Evolutionary conservation across 495 filamentous ascomycete species (phyloP), one percentile per base, ranked within the genome.

Genomic region (Lophium mytilinum): DNA sequence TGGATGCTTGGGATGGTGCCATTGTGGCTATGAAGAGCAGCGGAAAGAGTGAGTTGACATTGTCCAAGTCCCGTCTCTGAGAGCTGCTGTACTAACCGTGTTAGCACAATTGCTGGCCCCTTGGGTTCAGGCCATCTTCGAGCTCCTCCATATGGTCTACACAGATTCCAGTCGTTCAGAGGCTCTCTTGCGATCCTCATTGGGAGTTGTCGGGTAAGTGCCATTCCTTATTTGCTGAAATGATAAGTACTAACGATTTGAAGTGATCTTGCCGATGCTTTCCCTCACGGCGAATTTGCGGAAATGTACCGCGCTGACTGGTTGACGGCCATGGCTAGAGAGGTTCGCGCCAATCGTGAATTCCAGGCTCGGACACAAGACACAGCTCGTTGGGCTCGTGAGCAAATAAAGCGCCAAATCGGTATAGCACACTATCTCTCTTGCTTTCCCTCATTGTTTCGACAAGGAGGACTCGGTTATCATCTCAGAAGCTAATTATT

Each of bases 1-100:
- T 96, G 88, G 93, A 98, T 80, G 93, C 93, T 14, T 98, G 95
- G 89, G 90, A 88, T 68, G 93, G 93, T 65, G 90, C 92, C 46
- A 87, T 98, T 58, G 81, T 90, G 68, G 89, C 93, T 35, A 87
- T 96, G 83, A 95, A 92, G 80, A 73, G 78, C 47, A 84, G 76
- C 47, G 79, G 79, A 72, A 90, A 90, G 71, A 80, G 86, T 90
- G 72, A 69, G 83, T 72, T 11, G 69, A 66, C 70, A 58, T 42
- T 24, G 36, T 9, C 30, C 4, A 10, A 48, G 14, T n/a, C 30
- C 15, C 45, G 24, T 30, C n/a, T 24, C 14, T 1, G 14, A 2
- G 14, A 21, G 11, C 53, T 9, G 55, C 68, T 63, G 63, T 66
- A 71, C 55, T 19, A 30, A 24, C 15, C 50, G 61, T 18, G 61